phyloP scores from a whole-genome alignment of 1,284 basidiomycete species.

The Amylostereum chailletii region DNA sequence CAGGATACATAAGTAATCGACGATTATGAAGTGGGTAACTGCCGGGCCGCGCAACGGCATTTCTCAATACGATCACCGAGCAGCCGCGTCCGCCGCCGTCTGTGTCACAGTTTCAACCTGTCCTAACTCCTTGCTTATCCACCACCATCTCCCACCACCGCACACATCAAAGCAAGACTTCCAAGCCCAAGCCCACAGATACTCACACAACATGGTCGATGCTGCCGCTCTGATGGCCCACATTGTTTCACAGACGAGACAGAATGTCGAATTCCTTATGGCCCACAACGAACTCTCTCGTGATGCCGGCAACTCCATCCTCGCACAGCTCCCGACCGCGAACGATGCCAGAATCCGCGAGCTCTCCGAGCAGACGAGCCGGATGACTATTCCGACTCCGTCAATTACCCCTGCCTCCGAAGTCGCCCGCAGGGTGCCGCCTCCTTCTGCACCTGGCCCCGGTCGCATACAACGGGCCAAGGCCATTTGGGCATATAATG shows the following conservation, averaged over 20 bases:
- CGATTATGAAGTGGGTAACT: too few species aligned
- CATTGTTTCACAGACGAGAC: conserved; percentile 52
- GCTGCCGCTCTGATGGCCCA: conserved; percentile 40
- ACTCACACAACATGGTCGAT: conserved; percentile 8
- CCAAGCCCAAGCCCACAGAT: neutral
- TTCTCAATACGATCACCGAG: too few species aligned
- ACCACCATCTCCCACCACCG: too few species aligned
- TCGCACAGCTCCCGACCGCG: conserved; percentile 35
- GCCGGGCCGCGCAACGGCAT: too few species aligned
- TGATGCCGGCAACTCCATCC: conserved; percentile 42
- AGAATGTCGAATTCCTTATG: conserved; percentile 54
- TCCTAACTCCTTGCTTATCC: too few species aligned
- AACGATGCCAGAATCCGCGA: conserved; percentile 5
- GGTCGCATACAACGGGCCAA: conserved; percentile 34
- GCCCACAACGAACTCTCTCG: conserved; percentile 46
- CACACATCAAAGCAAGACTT: too few species aligned
- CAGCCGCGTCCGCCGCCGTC: too few species aligned
- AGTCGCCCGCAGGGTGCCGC: conserved; percentile 7
- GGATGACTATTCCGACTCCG: conserved; percentile 10
- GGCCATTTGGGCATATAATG: conserved; percentile 62
- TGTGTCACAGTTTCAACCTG: too few species aligned
- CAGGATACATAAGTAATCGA: too few species aligned
- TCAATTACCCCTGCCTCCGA: neutral
- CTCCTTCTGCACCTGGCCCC: conserved; percentile 18
- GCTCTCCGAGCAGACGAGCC: conserved; percentile 11